These are phyloP conservation scores for Lenwebbia sp. DNA, from an alignment of 345 rosid species.

Conservation along the genomic window DNA sequence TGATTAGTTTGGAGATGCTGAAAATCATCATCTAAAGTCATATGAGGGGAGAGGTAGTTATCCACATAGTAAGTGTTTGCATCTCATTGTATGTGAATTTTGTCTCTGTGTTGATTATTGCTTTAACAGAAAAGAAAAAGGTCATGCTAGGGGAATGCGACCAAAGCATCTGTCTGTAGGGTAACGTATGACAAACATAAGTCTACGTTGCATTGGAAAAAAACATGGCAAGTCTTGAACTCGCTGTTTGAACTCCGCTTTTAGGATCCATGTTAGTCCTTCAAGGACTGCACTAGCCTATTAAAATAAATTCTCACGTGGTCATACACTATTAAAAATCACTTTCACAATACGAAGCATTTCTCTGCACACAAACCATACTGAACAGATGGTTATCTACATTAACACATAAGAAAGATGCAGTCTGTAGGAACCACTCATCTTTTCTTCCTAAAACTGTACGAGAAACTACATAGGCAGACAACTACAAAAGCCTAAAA, in stretches of 20 bases:
- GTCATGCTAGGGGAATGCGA: background rate
- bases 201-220: background rate
- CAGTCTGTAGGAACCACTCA: background rate
- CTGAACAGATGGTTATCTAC: background rate
- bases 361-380: background rate
- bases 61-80: constrained; percentile 34
- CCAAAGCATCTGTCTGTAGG: background rate
- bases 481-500: background rate
- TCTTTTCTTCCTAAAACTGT: background rate
- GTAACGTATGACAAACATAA: background rate
- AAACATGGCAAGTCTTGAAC: background rate
- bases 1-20: constrained; percentile 76
- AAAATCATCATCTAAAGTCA: constrained; percentile 20
- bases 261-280: background rate
- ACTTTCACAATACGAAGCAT: background rate
- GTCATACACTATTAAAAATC: background rate
- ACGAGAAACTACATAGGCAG: background rate
- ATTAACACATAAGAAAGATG: background rate
- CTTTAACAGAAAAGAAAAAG: background rate
- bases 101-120: background rate
- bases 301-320: background rate
- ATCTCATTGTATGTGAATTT: background rate
- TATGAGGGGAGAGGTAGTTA: background rate
- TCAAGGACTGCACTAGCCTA: background rate
- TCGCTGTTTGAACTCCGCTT: background rate